A percentile compares a stretch with the other conserved stretches of the same genome.
These are phyloP conservation scores for Gynostemma pentaphyllum DNA, from an alignment of 306 rosid genomes.

Conservation along the genomic window DNA sequence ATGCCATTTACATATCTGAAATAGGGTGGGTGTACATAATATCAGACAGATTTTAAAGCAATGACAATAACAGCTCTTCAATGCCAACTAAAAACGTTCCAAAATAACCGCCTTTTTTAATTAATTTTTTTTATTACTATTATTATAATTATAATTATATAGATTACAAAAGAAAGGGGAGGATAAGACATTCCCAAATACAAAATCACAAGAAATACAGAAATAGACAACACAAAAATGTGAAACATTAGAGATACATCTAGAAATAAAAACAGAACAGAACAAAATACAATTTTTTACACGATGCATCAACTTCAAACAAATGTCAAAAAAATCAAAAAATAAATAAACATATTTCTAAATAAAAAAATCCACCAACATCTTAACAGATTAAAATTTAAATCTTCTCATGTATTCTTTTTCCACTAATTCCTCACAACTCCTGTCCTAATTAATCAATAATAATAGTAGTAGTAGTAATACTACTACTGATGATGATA, in stretches of 20 bases:
- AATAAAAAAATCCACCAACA: no score
- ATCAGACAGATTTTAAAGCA: not conserved
- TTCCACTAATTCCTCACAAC: not conserved
- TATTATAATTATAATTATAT: not conserved
- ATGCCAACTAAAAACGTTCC: not conserved
- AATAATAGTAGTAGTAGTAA: no score
- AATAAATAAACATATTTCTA: no score
- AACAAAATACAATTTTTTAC: not conserved
- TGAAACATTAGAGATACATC: no score
- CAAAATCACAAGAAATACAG: not conserved
- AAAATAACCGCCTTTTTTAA: not conserved
- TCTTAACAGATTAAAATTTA: no score
- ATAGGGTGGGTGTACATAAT: conserved; percentile 19
- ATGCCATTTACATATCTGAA: conserved; percentile 95
- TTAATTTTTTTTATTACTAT: not conserved
- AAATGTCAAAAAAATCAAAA: no score
- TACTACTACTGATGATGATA: no score
- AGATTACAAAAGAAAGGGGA: not conserved
- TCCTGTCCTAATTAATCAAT: not conserved
- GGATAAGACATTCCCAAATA: not conserved
- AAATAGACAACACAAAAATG: not conserved
- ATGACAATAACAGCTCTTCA: not conserved
- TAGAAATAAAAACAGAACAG: no score
- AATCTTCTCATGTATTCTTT: not conserved
- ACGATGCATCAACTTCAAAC: not conserved